These are phyloP conservation scores for Podila verticillata DNA, from an alignment of 192 early-diverging fungal species.

Conservation along the genomic window DNA sequence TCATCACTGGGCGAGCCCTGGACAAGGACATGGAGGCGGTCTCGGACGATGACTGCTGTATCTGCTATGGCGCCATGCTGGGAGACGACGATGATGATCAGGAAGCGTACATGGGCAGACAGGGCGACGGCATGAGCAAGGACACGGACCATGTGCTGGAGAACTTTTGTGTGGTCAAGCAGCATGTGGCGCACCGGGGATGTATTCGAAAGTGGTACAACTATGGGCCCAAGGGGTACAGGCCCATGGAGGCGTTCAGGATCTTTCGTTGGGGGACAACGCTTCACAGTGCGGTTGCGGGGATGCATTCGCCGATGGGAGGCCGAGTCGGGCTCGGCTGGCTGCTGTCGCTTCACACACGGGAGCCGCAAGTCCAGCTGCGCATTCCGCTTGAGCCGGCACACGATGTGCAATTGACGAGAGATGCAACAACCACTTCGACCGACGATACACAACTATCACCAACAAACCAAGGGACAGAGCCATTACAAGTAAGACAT, in stretches of 20 bases:
- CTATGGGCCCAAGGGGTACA: constrained; percentile 46
- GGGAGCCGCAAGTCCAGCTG: constrained; percentile 1
- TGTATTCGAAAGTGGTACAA: constrained; percentile 53
- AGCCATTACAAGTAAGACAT: background rate
- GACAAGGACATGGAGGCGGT: constrained; percentile 27
- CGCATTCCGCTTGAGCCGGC: constrained; percentile 12
- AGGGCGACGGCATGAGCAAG: constrained; percentile 9
- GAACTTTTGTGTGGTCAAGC: constrained; percentile 44
- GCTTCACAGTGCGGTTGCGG: constrained; percentile 36
- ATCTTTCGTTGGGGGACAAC: constrained; percentile 42
- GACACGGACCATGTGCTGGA: constrained; percentile 47
- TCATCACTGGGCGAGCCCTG: constrained; percentile 31
- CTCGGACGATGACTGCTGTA: constrained; percentile 48
- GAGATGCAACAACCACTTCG: background rate
- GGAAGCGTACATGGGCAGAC: background rate
- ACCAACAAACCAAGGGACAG: background rate
- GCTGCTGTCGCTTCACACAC: constrained; percentile 12
- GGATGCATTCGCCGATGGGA: constrained; percentile 20
- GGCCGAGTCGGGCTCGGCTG: constrained; percentile 34
- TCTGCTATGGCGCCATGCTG: constrained; percentile 51
- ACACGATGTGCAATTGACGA: background rate
- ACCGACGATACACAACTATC: background rate
- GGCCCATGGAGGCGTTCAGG: constrained; percentile 46
- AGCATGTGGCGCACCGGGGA: constrained; percentile 47
- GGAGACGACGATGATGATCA: constrained; percentile 31